Evolutionary conservation across 192 early-diverging fungal genomes (phyloP), one percentile per base, ranked within the genome.

Genomic region (Backusella luteola): DNA sequence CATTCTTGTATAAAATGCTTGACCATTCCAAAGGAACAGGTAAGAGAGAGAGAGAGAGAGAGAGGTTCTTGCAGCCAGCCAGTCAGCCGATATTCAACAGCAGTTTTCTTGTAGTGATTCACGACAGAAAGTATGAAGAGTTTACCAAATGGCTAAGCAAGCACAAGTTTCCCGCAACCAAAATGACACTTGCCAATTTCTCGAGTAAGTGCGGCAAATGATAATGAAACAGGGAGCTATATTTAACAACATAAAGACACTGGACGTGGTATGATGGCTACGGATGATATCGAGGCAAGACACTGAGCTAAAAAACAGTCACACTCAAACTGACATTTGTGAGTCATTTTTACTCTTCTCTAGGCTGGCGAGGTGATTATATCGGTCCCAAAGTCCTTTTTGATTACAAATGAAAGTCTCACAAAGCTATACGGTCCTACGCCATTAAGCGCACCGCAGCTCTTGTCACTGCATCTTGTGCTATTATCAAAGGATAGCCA

Each of bases 201-300:
- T 59, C 80, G 75, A 82, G 88, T 85, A 79, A 76, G 36, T 17
- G 17, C 52, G 14, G 9, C 19, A 35, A 23, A 21, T 26, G 36
- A 53, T 11, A 21, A 34, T 52, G n/a, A 34, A 34, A 3, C 32
- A 32, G 32, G 32, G 32, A 3, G 0, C 6, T 14, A n/a, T 49
- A 34, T 17, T n/a, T 21, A 34, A 3, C 8, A 29, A 19, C 72
- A 32, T 1, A 23, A 77, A 89, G 87, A 85, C 32, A 89, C 83
- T 59, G 87, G 87, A 72, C 83, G 87, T 80, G 87, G 80, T 44
- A 83, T 89, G 84, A 89, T 89, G 88, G 88, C 88, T 12, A 88
- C 84, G 11, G 79, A 80, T 39, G 79, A 87, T 53, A 87, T 89
- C 52, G 82, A 80, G 77, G 86, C 84, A 80, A 76, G 49, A 36